phyloP scores from a whole-genome alignment of 2,329 filamentous ascomycete species.

The Cercospora sp. region DNA sequence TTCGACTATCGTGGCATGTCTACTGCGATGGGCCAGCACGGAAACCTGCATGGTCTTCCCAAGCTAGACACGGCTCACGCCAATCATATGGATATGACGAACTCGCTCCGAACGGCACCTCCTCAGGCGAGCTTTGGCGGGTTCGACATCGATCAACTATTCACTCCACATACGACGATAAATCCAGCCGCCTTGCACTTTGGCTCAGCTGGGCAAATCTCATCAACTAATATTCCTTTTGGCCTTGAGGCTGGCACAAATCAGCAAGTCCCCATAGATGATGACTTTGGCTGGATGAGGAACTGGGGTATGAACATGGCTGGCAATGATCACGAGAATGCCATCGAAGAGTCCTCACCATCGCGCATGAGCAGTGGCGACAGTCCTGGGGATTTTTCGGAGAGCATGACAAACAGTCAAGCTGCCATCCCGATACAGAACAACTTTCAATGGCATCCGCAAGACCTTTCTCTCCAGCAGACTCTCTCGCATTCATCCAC shows the following conservation, averaged over 20 bases:
- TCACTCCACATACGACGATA: conserved; percentile 64
- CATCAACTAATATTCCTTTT: conserved; percentile 46
- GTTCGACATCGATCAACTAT: conserved; percentile 70
- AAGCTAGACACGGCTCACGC: conserved; percentile 78
- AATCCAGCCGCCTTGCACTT: conserved; percentile 76
- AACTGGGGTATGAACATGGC: conserved; percentile 76
- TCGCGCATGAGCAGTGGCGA: conserved; percentile 95
- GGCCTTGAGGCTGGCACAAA: conserved; percentile 35
- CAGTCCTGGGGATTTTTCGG: conserved; percentile 87
- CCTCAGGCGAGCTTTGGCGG: conserved; percentile 67
- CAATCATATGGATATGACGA: conserved; percentile 59
- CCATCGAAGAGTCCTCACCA: conserved; percentile 88
- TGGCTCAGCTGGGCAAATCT: conserved; percentile 57
- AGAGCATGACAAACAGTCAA: conserved; percentile 82
- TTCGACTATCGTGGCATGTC: conserved; percentile 74
- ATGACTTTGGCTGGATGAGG: conserved; percentile 84
- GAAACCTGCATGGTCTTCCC: conserved; percentile 66
- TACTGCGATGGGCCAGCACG: conserved; percentile 64
- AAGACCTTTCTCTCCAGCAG: conserved; percentile 65
- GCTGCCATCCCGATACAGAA: conserved; percentile 30
- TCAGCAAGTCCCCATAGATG: conserved; percentile 63
- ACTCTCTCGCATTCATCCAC: conserved; percentile 59
- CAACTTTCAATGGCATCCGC: conserved; percentile 56
- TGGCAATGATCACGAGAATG: conserved; percentile 56
- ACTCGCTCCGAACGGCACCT: conserved; percentile 76